Base-by-base conservation (phyloP, 2,329 filamentous ascomycete species). In the Fusarium euwallaceae region DNA sequence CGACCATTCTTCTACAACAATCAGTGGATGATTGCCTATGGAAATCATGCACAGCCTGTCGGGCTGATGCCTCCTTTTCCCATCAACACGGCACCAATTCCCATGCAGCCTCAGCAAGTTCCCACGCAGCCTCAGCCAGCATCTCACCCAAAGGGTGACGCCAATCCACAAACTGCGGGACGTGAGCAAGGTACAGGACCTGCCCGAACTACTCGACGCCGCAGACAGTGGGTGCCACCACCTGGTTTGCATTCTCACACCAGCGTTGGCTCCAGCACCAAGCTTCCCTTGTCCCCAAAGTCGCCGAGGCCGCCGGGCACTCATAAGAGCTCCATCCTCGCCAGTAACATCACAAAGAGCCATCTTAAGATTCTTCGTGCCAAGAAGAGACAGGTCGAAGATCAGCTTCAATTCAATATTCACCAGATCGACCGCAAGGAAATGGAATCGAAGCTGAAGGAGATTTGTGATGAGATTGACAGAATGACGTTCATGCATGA, bases 371-470 rank as follows among this genome's bases (percentile, higher is more conserved):
- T 83, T 48, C 84, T 92, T 64, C 86, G 85, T 45, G 76, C 79
- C n/a, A 86, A 86, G n/a, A 83, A 92, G 69, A 89, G 87, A 76
- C 87, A 88, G 67, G 84, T 88, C 45, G 87, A 91, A 71, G 87
- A 89, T 69, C 90, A 92, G 73, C 80, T 92, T 53, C 86, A 87
- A 62, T 91, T 89, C 83, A 92, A 92, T 78, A 88, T 86, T 73
- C 89, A 92, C 71, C 90, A 92, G 74, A 90, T 92, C 71, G 90
- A 92, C 67, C 88, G 89, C 73, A 85, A 84, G 70, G 81, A 84
- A 37, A 86, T 90, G 79, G 84, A 87, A 81, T 29, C 84, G 86
- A 51, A 85, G 83, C 53, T 74, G 4, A 77, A 82, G 39, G 78
- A 82, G 39, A 78, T 89, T 67, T 81, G 83, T n/a, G 80, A 83